Conservation (phyloP, 805 yeast genomes). For the Yarrowia hollandica region DNA sequence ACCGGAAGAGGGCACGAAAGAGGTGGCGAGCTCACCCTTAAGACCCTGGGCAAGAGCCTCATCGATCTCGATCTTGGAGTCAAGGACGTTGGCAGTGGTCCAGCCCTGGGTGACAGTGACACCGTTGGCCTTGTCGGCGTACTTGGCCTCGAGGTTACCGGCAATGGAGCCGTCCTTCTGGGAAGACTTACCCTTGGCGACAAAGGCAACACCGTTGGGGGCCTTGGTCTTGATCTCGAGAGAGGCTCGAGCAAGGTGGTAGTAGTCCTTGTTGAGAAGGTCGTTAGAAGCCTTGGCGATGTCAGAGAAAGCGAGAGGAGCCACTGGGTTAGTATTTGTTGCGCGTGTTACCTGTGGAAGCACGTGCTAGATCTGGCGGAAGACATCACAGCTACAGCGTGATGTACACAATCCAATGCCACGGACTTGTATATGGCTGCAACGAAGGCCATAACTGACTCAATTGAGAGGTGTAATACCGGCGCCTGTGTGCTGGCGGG, state of each 20-base stretch:
- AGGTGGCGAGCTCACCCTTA: slow-evolving; percentile 86
- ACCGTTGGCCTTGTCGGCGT: slow-evolving; percentile 89
- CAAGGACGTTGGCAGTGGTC: slow-evolving; percentile 89
- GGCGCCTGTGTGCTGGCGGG: too few species aligned
- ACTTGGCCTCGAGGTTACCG: slow-evolving; percentile 88
- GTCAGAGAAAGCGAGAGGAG: slow-evolving; percentile 90
- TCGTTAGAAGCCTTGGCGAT: slow-evolving; percentile 90
- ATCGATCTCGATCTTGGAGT: slow-evolving; percentile 88
- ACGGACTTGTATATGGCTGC: too few species aligned
- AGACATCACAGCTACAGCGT: too few species aligned
- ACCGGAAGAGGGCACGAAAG: slow-evolving; percentile 76
- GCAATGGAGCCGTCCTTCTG: slow-evolving; percentile 77
- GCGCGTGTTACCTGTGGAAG: slow-evolving; percentile 12
- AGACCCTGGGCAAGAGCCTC: slow-evolving; percentile 94
- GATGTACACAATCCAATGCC: too few species aligned
- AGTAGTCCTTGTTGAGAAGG: slow-evolving; percentile 87
- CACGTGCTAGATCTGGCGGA: neutral
- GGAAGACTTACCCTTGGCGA: slow-evolving; percentile 86
- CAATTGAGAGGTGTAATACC: too few species aligned
- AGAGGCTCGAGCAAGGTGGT: slow-evolving; percentile 83
- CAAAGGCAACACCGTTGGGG: slow-evolving; percentile 94
- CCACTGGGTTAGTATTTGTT: slow-evolving; percentile 46
- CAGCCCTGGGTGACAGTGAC: slow-evolving; percentile 95
- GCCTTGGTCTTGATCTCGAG: slow-evolving; percentile 90
- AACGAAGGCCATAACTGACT: too few species aligned